Conservation (phyloP, 345 rosid genomes). For the Pelargonium nanum region DNA sequence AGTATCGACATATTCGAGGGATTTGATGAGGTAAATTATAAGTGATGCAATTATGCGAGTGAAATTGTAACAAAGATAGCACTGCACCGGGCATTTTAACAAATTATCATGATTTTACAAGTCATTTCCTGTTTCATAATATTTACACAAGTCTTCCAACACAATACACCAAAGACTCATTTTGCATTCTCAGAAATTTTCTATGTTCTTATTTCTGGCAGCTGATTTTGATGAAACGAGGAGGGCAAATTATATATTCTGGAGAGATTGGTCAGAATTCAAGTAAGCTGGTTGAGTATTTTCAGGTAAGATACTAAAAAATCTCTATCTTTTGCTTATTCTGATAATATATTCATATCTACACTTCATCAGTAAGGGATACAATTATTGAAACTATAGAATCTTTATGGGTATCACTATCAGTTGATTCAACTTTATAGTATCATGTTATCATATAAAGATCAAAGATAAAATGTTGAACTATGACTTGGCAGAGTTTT, state of each 20-base stretch:
- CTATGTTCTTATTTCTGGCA: conserved; percentile 18
- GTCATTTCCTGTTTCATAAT: too few relatives aligned
- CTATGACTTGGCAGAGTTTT: conserved; percentile 20
- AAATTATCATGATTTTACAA: background rate
- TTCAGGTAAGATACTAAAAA: conserved; percentile 27
- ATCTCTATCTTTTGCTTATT: background rate
- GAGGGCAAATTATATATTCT: conserved; percentile 41
- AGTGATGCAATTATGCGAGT: background rate
- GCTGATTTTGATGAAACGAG: conserved; percentile 54
- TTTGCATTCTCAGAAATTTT: background rate
- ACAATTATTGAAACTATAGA: too few relatives aligned
- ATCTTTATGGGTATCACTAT: too few relatives aligned
- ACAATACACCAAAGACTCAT: background rate
- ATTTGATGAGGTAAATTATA: conserved; percentile 37
- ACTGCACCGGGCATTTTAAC: background rate
- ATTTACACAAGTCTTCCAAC: background rate
- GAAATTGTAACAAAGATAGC: background rate
- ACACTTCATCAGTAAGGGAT: too few relatives aligned
- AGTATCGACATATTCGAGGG: conserved; percentile 51
- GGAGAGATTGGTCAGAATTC: conserved; percentile 51
- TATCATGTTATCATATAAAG: background rate
- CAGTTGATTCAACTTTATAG: background rate
- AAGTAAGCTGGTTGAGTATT: conserved; percentile 37
- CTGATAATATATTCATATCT: background rate
- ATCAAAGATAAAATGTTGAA: too few relatives aligned